These are phyloP conservation scores for Arxiozyma bovina DNA, from an alignment of 1,139 yeast genomes.

Conservation along the genomic window DNA sequence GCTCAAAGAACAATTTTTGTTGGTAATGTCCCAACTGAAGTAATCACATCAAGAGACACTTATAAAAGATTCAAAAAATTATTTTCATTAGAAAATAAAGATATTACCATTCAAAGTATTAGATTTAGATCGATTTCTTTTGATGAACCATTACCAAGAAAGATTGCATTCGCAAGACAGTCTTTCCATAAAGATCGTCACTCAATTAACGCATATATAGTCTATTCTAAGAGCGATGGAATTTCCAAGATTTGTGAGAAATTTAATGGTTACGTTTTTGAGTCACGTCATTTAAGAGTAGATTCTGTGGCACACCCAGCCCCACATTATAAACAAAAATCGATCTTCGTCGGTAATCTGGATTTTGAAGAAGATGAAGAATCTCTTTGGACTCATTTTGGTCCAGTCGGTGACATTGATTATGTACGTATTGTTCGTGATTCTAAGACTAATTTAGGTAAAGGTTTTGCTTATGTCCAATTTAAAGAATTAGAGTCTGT, in stretches of 20 bases:
- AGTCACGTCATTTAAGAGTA: conserved; percentile 71
- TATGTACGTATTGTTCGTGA: conserved; percentile 88
- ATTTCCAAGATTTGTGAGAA: conserved; percentile 39
- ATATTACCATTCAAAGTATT: conserved; percentile 54
- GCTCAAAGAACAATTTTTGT: conserved; percentile 85
- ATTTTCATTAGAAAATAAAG: conserved; percentile 31
- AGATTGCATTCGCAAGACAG: conserved; percentile 80
- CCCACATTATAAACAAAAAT: conserved; percentile 71
- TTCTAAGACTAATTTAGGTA: conserved; percentile 87
- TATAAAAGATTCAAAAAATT: conserved; percentile 57
- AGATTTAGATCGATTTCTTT: conserved; percentile 91
- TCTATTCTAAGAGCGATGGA: conserved; percentile 47
- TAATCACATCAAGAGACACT: conserved; percentile 53
- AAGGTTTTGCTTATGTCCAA: conserved; percentile 95
- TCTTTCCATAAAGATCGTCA: conserved; percentile 70
- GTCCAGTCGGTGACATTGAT: conserved; percentile 62
- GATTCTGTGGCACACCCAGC: conserved; percentile 91
- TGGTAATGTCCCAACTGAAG: conserved; percentile 69
- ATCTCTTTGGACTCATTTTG: conserved; percentile 75
- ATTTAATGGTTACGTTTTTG: conserved; percentile 60
- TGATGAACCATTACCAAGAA: conserved; percentile 80
- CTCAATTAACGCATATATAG: conserved; percentile 81
- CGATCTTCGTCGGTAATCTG: conserved; percentile 87
- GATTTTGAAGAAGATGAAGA: conserved; percentile 93
- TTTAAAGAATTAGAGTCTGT: conserved; percentile 76